phyloP scores from a whole-genome alignment of 192 early-diverging fungal genomes.

The Coemansia brasiliensis region DNA sequence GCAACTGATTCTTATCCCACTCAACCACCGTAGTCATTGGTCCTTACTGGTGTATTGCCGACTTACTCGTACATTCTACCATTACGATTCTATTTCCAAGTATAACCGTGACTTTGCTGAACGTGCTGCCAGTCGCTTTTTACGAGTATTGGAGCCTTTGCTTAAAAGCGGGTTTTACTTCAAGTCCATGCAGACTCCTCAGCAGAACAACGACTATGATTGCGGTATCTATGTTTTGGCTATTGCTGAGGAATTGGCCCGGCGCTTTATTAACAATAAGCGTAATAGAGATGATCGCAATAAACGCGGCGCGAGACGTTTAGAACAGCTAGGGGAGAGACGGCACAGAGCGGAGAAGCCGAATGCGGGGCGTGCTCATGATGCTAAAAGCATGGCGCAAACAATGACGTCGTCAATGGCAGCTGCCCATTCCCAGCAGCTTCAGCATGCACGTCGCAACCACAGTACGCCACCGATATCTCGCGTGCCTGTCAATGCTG shows the following conservation, averaged over 20 bases:
- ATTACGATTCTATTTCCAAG: constrained; percentile 52
- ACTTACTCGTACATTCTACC: constrained; percentile 52
- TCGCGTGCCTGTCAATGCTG: neutral
- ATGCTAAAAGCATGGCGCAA: neutral
- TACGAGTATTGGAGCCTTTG: constrained; percentile 40
- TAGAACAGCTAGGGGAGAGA: neutral
- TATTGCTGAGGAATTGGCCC: constrained; percentile 50
- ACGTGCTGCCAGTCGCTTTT: constrained; percentile 45
- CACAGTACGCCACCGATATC: constrained; percentile 12
- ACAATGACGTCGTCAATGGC: constrained; percentile 11
- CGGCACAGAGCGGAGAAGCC: constrained; percentile 1
- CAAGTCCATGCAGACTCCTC: constrained; percentile 57
- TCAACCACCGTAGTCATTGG: constrained; percentile 55
- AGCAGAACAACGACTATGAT: constrained; percentile 56
- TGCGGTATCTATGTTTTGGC: constrained; percentile 54
- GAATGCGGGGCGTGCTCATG: neutral
- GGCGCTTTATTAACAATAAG: constrained; percentile 47
- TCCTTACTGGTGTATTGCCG: constrained; percentile 52
- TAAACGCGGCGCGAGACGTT: neutral
- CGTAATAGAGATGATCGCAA: constrained; percentile 1
- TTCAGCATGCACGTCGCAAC: constrained; percentile 12
- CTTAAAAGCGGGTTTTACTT: constrained; percentile 51
- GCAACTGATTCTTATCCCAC: constrained; percentile 44
- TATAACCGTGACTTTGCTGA: constrained; percentile 52
- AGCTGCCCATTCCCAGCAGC: constrained; percentile 17